A percentile compares a stretch with the other conserved stretches of the same genome.
Conservation (phyloP, 257 asterid genomes). For the Petrea volubilis region DNA sequence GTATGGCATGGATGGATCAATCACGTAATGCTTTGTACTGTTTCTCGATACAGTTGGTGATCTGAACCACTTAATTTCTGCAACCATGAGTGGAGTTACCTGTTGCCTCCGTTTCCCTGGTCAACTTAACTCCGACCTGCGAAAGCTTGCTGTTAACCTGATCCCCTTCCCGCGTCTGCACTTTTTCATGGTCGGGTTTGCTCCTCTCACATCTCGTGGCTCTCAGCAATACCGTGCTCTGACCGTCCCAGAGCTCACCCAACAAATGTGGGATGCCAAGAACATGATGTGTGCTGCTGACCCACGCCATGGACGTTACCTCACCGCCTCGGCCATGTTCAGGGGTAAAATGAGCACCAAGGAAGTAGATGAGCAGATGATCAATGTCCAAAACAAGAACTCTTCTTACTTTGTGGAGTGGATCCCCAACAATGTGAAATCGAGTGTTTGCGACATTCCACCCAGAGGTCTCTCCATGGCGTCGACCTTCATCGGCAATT, state of each 20-base stretch:
- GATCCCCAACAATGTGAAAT: constrained; percentile 85
- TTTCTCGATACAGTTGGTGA: constrained; percentile 65
- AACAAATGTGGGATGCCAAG: constrained; percentile 86
- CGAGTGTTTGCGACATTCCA: constrained; percentile 86
- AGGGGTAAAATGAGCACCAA: constrained; percentile 83
- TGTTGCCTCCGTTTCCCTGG: constrained; percentile 88
- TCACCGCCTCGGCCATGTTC: constrained; percentile 90
- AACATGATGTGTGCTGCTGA: constrained; percentile 86
- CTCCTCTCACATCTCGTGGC: constrained; percentile 77
- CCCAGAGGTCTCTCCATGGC: constrained; percentile 83
- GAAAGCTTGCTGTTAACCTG: constrained; percentile 74
- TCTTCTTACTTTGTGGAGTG: constrained; percentile 87
- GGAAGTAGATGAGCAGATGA: constrained; percentile 83
- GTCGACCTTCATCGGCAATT: constrained; percentile 82
- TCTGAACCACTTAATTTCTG: constrained; percentile 80
- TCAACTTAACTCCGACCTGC: constrained; percentile 71
- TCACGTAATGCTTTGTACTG: not conserved
- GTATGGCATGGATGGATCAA: not conserved
- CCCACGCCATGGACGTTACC: constrained; percentile 77
- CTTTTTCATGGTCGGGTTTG: constrained; percentile 86
- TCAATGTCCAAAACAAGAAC: constrained; percentile 80
- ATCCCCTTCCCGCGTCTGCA: constrained; percentile 85
- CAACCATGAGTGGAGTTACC: constrained; percentile 89
- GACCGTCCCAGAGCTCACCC: constrained; percentile 76
- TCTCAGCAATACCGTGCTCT: constrained; percentile 78